Base-by-base conservation (phyloP, 2,329 filamentous ascomycete genomes). In the Phialophora macrospora region DNA sequence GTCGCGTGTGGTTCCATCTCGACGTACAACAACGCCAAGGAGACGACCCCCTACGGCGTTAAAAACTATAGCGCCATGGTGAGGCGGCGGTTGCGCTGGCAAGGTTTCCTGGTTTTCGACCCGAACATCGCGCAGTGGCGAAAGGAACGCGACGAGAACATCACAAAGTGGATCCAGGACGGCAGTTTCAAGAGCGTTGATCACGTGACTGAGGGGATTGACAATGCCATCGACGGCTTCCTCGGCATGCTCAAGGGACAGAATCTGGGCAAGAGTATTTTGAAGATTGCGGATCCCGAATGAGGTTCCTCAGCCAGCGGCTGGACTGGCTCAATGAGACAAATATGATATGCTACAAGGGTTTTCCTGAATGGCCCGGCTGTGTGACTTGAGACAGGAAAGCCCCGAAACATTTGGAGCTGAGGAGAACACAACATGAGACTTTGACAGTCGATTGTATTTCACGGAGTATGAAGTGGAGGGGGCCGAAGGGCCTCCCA, bases 211-310 rank as follows among this genome's bases (percentile, higher is more conserved):
- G 82, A 88, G 63, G 89, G 90, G 20, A 91, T 93, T 64, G 90
- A 93, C 67, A 85, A 88, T 65, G 88, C 87, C 0, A 78, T 85
- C 4, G 84, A 91, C 55, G 90, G 88, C 0, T 83, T 93, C 64
- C 75, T 92, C 6, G 88, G 85, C 9, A 86, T 93, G 82, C 79
- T 93, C n/a, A 77, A 83, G 73, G 90, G 90, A 49, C 82, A 88
- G 76, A 93, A 93, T 79, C 91, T 93, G 77, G 90, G 90, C 68
- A 93, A 93, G 84, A 88, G 90, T 14, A 83, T 92, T 24, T 72
- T 92, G 71, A 87, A 89, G 80, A 84, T 87, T 54, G 66, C 70
- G 24, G 67, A 72, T 30, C 66, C 68, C 17, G 60, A 65, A 41
- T 63, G 22, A 60, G 22, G 48, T 26, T 14, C 22, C 22, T 11